phyloP scores from a whole-genome alignment of 2,329 filamentous ascomycete genomes.

The Emergomyces africanus region DNA sequence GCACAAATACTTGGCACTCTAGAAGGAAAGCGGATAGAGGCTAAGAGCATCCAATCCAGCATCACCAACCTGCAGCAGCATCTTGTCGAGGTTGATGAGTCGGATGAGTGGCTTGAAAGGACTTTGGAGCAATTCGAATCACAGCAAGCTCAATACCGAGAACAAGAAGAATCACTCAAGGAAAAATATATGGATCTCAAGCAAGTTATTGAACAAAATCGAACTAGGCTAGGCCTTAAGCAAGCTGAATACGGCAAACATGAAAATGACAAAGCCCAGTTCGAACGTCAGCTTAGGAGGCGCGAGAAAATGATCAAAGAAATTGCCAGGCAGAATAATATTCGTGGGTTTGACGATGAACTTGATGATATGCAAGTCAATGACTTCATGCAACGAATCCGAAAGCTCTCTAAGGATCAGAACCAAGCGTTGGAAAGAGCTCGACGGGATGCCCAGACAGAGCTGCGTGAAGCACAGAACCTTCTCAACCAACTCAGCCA shows the following conservation, averaged over 20 bases:
- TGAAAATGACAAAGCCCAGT: conserved; percentile 74
- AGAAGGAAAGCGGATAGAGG: conserved; percentile 62
- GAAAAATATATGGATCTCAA: conserved; percentile 53
- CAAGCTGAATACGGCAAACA: conserved; percentile 51
- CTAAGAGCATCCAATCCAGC: conserved; percentile 55
- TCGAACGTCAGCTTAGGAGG: conserved; percentile 63
- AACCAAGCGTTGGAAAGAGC: conserved; percentile 63
- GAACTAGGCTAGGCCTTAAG: conserved; percentile 28
- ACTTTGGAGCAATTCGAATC: conserved; percentile 68
- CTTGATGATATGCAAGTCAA: conserved; percentile 60
- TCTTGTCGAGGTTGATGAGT: conserved; percentile 64
- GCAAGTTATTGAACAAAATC: conserved; percentile 35
- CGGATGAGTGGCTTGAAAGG: conserved; percentile 60
- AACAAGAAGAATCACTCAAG: conserved; percentile 51
- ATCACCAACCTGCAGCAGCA: conserved; percentile 57
- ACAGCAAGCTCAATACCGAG: conserved; percentile 51
- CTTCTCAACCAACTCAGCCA: conserved; percentile 62
- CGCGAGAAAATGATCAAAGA: conserved; percentile 66
- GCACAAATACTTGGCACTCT: conserved; percentile 63
- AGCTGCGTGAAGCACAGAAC: conserved; percentile 59
- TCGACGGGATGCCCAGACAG: conserved; percentile 59
- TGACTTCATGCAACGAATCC: conserved; percentile 65
- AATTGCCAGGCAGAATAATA: conserved; percentile 60
- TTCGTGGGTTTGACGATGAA: conserved; percentile 73
- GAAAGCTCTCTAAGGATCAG: conserved; percentile 64